These are phyloP conservation scores for Conidiobolus incongruus DNA, from an alignment of 371 early-diverging fungal genomes.

Conservation along the genomic window DNA sequence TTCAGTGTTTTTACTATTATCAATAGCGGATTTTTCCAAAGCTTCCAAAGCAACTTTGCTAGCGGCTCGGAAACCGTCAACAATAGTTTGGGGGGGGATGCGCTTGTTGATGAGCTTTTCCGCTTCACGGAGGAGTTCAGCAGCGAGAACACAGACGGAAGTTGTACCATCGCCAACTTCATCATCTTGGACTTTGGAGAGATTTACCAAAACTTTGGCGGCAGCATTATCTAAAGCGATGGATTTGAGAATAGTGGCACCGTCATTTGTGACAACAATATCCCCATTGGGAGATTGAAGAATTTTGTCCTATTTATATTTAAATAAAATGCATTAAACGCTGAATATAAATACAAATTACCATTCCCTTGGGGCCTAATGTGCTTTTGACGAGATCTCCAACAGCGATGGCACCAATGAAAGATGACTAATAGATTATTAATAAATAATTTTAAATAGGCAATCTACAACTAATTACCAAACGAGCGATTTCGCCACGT, in stretches of 20 bases:
- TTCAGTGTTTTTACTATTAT: constrained; percentile 34
- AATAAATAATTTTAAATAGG: background rate
- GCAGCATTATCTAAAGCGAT: constrained; percentile 96
- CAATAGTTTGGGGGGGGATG: constrained; percentile 96
- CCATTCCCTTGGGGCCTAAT: constrained; percentile 71
- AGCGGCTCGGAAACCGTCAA: constrained; percentile 93
- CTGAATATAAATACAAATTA: constrained; percentile 34
- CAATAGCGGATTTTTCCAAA: constrained; percentile 63
- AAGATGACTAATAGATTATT: constrained; percentile 16
- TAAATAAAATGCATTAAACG: background rate
- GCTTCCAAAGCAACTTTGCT: constrained; percentile 68
- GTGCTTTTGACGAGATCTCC: constrained; percentile 94
- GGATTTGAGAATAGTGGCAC: constrained; percentile 98
- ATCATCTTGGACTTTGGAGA: constrained; percentile 98
- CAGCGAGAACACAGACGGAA: constrained; percentile 94
- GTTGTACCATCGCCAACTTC: constrained; percentile 99
- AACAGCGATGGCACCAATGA: constrained; percentile 80
- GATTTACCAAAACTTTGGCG: constrained; percentile 93
- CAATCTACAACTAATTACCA: constrained; percentile 33
- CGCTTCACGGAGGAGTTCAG: constrained; percentile 92
- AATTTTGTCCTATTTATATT: constrained; percentile 62
- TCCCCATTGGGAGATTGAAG: constrained; percentile 81
- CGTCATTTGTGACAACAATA: constrained; percentile 97
- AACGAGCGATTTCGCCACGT: constrained; percentile 91
- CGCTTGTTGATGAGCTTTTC: constrained; percentile 81